Evolutionary conservation across 768 basidiomycete species (phyloP), one percentile per base, ranked within the genome.

Genomic region (Kwoniella sp.): DNA sequence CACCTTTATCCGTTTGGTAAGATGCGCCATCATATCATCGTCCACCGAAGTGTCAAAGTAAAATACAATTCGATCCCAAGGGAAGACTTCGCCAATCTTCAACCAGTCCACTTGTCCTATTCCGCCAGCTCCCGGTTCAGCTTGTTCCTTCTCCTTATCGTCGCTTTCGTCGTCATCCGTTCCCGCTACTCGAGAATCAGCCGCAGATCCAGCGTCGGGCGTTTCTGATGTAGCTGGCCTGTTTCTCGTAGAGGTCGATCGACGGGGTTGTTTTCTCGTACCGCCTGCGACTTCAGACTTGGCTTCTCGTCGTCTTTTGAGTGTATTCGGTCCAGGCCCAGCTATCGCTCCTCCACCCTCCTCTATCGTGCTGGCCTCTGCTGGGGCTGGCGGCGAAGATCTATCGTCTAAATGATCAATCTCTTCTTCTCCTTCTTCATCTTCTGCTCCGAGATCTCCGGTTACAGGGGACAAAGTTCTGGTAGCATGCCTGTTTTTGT

Each of bases 41-140:
- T 26, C 55, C 5, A 64, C 37, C 12, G 53, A 55, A 10, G 47
- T 36, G 26, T 64, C 62, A 25, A 64, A 33, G 27, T 57, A 64
- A 24, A 27, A 57, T 2, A 30, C 40, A 1, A 58, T 55, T 13
- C 50, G 22, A 46, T 46, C 37, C 62, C 62, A 64, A 25, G 62
- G 62, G 29, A 64, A 64, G 13, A 13, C 13, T 33, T 51, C 48
- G 21, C 53, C 53, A 9, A 55, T 37, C 22, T 40, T 40, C 37
- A 64, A 40, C 48, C 62, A 54, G 22, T 48, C 25, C 30, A 33
- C 53, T 40, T 46, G 26, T 22, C 40, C 26, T 24, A 47, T 53
- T 33, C 33, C 13, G 26, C 1, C 33, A 19, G 21, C 55, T 33
- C 33, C 33, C 13, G 33, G 7, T 33, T 13, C 5, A 33, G 7